Conservation (phyloP, 177 flowering plant genomes). For the Telopea speciosissima region DNA sequence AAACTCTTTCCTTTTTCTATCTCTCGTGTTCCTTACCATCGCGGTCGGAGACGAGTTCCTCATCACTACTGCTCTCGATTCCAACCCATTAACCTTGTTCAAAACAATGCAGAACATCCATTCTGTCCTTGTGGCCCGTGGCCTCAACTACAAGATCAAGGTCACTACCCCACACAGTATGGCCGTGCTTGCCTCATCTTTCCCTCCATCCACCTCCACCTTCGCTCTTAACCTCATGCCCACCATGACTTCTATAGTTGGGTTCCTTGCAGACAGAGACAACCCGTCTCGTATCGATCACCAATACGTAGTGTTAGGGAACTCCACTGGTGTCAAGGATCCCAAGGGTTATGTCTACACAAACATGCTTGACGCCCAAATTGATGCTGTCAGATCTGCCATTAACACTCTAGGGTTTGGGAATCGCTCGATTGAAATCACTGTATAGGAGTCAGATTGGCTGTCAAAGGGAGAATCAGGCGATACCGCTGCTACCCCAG, state of each 20-base stretch:
- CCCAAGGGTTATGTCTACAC: conserved; percentile 39
- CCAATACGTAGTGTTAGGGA: conserved; percentile 44
- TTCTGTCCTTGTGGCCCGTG: conserved; percentile 27
- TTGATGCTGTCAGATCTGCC: conserved; percentile 48
- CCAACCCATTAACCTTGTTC: conserved; percentile 25
- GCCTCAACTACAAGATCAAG: conserved; percentile 52
- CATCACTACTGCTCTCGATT: conserved; percentile 13
- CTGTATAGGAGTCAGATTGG: conserved; percentile 66
- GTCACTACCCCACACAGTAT: conserved; percentile 61
- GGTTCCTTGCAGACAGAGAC: conserved; percentile 38
- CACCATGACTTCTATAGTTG: conserved; percentile 32
- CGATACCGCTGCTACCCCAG: conserved; percentile 37
- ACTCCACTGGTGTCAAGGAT: conserved; percentile 32
- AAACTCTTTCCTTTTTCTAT: too few relatives aligned
- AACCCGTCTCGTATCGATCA: conserved; percentile 33
- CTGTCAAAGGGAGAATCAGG: conserved; percentile 48
- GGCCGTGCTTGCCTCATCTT: conserved; percentile 51
- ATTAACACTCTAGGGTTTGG: conserved; percentile 40
- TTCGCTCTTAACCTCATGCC: conserved; percentile 29
- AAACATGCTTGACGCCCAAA: conserved; percentile 65
- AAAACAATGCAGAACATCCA: conserved; percentile 60
- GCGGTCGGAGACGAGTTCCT: conserved; percentile 62
- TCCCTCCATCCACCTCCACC: conserved; percentile 53
- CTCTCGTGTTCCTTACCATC: too few relatives aligned
- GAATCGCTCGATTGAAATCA: conserved; percentile 30